phyloP scores from a whole-genome alignment of 352 stramenopile species.

The Globisporangium nunn region DNA sequence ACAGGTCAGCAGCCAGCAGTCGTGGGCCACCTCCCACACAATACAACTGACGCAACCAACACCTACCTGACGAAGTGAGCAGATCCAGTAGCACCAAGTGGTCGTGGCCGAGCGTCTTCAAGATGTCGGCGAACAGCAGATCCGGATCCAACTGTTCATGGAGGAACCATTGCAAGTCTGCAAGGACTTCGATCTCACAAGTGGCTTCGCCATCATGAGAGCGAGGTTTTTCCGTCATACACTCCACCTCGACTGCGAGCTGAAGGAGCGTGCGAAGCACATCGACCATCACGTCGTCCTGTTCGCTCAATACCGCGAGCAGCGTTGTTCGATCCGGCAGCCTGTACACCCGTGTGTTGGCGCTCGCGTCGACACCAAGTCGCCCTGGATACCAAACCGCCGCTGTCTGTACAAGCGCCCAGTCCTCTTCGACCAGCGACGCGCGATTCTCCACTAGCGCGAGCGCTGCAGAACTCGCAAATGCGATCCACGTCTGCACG shows the following conservation, averaged over 20 bases:
- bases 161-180: constrained; percentile 7
- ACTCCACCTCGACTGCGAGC: constrained; percentile 11
- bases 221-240: too few species aligned
- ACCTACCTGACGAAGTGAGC: constrained; percentile 59
- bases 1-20: neutral
- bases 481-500: constrained; percentile 53
- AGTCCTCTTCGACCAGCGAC: neutral
- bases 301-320: constrained; percentile 47
- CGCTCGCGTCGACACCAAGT: too few species aligned
- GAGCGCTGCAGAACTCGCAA: constrained; percentile 19
- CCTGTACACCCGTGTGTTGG: too few species aligned
- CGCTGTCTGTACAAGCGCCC: neutral
- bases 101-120: constrained; percentile 38
- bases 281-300: constrained; percentile 67
- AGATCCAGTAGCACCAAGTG: constrained; percentile 67
- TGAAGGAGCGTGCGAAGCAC: constrained; percentile 38
- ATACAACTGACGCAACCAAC: neutral
- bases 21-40: too few species aligned
- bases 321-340: constrained; percentile 20
- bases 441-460: constrained; percentile 11
- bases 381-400: too few species aligned
- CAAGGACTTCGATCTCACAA: neutral
- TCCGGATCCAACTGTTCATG: constrained; percentile 34
- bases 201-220: neutral
- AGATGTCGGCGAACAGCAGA: constrained; percentile 49